Evolutionary conservation across 805 yeast genomes (phyloP), one percentile per base, ranked within the genome.

Genomic region (Saturnispora hagleri): DNA sequence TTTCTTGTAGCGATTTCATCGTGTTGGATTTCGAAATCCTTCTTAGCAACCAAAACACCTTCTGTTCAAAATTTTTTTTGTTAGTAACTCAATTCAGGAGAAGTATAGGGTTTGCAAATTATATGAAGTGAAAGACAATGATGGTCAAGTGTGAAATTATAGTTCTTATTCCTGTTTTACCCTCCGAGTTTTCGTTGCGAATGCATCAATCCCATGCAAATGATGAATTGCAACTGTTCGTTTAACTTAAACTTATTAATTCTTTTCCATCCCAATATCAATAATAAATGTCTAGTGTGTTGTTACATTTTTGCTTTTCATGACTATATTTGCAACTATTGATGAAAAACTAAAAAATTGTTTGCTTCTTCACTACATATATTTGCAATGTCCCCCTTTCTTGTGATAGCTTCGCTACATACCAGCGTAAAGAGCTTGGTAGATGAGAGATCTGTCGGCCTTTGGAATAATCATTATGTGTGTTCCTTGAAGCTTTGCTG

Each of bases 1-100:
- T 93, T 93, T 81, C 80, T 91, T 82, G 96, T 86, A 79, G 86
- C 96, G 74, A 93, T 87, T 72, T 89, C 97, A 71, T 93, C 98
- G 81, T 93, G 99, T 80, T 88, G 83, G 74, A 93, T 85, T 79
- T 86, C 95, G 82, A 81, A 91, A 81, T 93, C 97, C 85, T 93
- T 93, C 86, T 90, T 88, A 73, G 99, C 99, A 70, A 93, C 98
- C 74, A 89, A 88, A 75, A 91, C 99, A 81, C 99, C 99, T 84
- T 93, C 98, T 87, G 71, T 70, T 49, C 41, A 24, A 57, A 51
- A 27, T 34, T 33, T 18, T 33, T 18, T 40, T 31, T 53, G 62
- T 58, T 59, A 60, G 63, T 57, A 59, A 51, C 41, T 22, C 9
- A 31, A 10, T 33, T 26, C 31, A n/a, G 33, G 33, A 17, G 4